A percentile compares a stretch with the other conserved stretches of the same genome.
Conservation (phyloP, 2,329 filamentous ascomycete genomes). For the Hymenoscyphus fraxineus region DNA sequence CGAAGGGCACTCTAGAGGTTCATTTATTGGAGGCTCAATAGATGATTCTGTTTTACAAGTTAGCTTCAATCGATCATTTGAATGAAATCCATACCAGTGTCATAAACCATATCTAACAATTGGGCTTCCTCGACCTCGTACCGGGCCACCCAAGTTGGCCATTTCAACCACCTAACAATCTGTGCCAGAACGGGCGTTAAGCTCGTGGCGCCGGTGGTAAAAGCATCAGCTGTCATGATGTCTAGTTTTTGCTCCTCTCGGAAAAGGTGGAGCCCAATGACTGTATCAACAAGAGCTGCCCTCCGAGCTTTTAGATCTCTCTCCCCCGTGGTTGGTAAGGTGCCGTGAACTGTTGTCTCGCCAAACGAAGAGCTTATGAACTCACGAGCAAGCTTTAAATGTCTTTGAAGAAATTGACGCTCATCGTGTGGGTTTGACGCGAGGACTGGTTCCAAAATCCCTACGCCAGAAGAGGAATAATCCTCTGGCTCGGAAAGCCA, state of each 20-base stretch:
- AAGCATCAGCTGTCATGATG: conserved; percentile 49
- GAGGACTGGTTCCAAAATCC: conserved; percentile 17
- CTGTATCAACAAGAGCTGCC: conserved; percentile 61
- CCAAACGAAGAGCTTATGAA: conserved; percentile 62
- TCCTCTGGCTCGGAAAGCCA: conserved; percentile 63
- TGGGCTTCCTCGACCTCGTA: conserved; percentile 57
- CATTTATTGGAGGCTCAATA: conserved; percentile 34
- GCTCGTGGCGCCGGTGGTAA: conserved; percentile 42
- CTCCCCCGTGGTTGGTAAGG: conserved; percentile 57
- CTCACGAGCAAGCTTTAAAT: conserved; percentile 58
- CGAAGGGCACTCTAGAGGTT: conserved; percentile 55
- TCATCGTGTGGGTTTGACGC: conserved; percentile 43
- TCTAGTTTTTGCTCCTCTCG: conserved; percentile 86
- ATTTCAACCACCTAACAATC: conserved; percentile 76
- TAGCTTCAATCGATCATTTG: conserved; percentile 11
- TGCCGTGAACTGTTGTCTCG: conserved; percentile 53
- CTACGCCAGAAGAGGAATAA: conserved; percentile 1
- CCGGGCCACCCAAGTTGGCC: conserved; percentile 59
- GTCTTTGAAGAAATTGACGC: conserved; percentile 47
- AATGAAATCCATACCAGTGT: conserved; percentile 41
- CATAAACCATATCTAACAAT: conserved; percentile 52
- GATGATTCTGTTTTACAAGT: conserved; percentile 14
- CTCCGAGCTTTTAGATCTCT: conserved; percentile 54
- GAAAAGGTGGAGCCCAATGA: conserved; percentile 79
- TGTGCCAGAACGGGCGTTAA: conserved; percentile 77